phyloP scores from a whole-genome alignment of 345 rosid genomes.

The Hibiscus mutabilis region DNA sequence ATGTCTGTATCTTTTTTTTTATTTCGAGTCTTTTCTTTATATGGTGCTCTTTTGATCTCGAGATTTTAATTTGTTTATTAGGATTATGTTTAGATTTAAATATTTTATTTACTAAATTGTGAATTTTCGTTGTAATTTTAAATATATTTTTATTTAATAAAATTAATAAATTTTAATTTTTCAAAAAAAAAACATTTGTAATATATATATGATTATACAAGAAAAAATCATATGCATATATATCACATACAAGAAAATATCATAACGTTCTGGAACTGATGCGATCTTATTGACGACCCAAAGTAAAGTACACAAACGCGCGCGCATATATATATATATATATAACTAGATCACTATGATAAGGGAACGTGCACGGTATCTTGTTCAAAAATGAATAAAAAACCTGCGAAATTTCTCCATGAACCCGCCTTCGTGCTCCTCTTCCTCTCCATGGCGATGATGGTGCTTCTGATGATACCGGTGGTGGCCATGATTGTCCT shows the following conservation, averaged over 20 bases:
- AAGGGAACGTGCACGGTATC: background rate
- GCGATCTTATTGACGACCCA: background rate
- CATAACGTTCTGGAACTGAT: background rate
- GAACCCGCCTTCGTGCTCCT: constrained; percentile 16
- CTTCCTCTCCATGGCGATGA: constrained; percentile 5
- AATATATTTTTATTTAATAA: too few relatives aligned
- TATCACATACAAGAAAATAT: background rate
- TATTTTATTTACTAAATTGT: too few relatives aligned
- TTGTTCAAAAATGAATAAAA: constrained; percentile 32
- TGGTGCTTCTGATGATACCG: background rate
- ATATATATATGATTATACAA: too few relatives aligned
- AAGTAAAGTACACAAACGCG: background rate
- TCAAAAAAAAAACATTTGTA: too few relatives aligned
- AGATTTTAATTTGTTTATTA: too few relatives aligned
- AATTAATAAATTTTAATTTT: too few relatives aligned
- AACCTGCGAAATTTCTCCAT: constrained; percentile 40
- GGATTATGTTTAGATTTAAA: too few relatives aligned
- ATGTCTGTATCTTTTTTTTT: too few relatives aligned
- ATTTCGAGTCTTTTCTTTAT: too few relatives aligned
- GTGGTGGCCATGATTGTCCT: constrained; percentile 7
- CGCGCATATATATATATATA: background rate
- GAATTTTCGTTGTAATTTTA: too few relatives aligned
- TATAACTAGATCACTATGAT: background rate
- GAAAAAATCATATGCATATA: too few relatives aligned
- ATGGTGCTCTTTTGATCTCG: too few relatives aligned